Evolutionary conservation across 805 yeast species (phyloP), one percentile per base, ranked within the genome.

Genomic region (Myxozyma nipponensis): DNA sequence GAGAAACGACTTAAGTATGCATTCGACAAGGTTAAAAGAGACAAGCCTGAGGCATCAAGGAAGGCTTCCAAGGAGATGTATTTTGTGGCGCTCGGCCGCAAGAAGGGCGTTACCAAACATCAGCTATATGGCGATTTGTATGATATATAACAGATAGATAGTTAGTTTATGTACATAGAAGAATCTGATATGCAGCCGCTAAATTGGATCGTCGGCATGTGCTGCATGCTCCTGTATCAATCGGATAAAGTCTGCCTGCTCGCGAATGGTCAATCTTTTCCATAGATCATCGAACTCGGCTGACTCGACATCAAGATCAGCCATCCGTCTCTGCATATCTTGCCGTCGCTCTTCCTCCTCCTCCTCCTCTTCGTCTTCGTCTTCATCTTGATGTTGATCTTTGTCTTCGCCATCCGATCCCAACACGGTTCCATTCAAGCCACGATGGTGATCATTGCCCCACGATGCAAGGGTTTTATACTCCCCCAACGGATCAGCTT

Each of bases 41-140:
- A 77, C 61, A 93, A 93, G 64, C 98, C 98, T 0, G 73, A 71
- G 7, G 88, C 97, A 0, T 82, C 90, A 25, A 73, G 97, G 45
- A 68, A 72, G 17, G 95, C 84, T 60, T 87, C 95, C 55, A 78
- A 81, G 51, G 98, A 93, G 66, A 77, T 82, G 62, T 93, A 88
- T 65, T 81, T 91, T 57, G 77, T 93, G 2, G 87, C 86, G 7
- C 61, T 77, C n/a, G 71, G 73, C 15, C 78, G 79, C 61, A 73
- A 66, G 40, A 19, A 38, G 18, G 19, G 39, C 30, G 30, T 47
- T 18, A 23, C 46, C 13, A 44, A 46, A 28, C 40, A 38, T 19
- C 48, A 47, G 15, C 13, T 54, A 13, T 52, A 45, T 17, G 52
- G 46, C 15, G 49, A 43, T n/a, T 4, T 45, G 30, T 45, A 45